phyloP scores from a whole-genome alignment of 2,329 filamentous ascomycete genomes.

The Colletotrichum lupini region DNA sequence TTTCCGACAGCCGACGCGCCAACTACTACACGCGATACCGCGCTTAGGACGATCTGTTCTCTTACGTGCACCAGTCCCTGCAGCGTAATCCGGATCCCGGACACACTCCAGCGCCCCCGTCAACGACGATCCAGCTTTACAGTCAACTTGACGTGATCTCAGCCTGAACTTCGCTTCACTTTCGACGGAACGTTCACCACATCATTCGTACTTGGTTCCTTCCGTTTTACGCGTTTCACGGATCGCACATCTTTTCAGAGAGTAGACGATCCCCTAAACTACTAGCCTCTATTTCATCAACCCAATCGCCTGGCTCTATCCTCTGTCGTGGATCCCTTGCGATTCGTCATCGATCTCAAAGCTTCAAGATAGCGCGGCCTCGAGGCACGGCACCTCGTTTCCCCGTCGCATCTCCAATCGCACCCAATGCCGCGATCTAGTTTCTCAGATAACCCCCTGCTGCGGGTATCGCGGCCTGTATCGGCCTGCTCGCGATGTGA shows the following conservation, averaged over 20 bases:
- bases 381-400: slow-evolving; percentile 22
- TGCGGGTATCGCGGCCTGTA: slow-evolving; percentile 82
- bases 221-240: not conserved
- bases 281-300: not conserved
- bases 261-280: not conserved
- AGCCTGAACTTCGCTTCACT: slow-evolving; percentile 5
- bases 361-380: slow-evolving; percentile 9
- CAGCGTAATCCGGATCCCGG: not conserved
- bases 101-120: not conserved
- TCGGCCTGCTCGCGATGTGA: slow-evolving; percentile 82
- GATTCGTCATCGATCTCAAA: not conserved
- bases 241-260: not conserved
- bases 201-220: not conserved
- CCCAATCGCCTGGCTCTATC: not conserved
- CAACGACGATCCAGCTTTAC: slow-evolving; percentile 4
- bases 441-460: slow-evolving; percentile 66
- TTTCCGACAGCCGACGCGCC: slow-evolving; percentile 13
- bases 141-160: not conserved
- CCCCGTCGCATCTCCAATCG: slow-evolving; percentile 13
- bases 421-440: slow-evolving; percentile 56
- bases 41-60: slow-evolving; percentile 16
- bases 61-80: slow-evolving; percentile 9
- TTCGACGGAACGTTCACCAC: not conserved
- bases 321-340: not conserved
- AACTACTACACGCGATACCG: slow-evolving; percentile 23